Evolutionary conservation across 345 rosid species (phyloP).

Genomic region (Eucalyptus sp.): DNA sequence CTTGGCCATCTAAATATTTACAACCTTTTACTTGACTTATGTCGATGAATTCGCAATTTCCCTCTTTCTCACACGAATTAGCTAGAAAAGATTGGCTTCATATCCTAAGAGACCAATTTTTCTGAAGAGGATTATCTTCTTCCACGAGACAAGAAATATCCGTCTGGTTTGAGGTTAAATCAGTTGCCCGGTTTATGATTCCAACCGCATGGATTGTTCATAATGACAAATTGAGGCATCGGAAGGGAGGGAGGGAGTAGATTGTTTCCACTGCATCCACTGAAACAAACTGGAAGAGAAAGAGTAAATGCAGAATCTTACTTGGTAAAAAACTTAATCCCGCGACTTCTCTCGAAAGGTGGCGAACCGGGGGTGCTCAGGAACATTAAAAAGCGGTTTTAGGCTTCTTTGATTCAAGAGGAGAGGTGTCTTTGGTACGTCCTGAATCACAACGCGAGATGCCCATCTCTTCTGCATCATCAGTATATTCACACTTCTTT

Average conservation of each 20-base stretch:
- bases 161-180: not conserved
- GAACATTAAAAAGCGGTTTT: constrained; percentile 80
- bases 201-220: not conserved
- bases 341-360: constrained; percentile 63
- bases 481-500: constrained; percentile 38
- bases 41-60: not conserved
- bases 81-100: not conserved
- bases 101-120: not conserved
- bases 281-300: not conserved
- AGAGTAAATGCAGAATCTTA: constrained; percentile 1
- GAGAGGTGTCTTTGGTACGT: constrained; percentile 45
- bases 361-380: constrained; percentile 46
- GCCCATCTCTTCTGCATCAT: constrained; percentile 51
- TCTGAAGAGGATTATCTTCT: not conserved
- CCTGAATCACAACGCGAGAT: constrained; percentile 55
- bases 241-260: not conserved
- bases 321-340: constrained; percentile 78
- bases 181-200: not conserved
- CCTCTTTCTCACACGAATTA: not conserved
- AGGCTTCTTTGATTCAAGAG: constrained; percentile 24
- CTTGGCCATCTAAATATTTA: not conserved
- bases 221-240: not conserved
- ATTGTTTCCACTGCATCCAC: not conserved
- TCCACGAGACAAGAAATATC: not conserved
- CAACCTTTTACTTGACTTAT: not conserved